Evolutionary conservation across 345 rosid species (phyloP).

Genomic region (Eucalyptus paniculata): DNA sequence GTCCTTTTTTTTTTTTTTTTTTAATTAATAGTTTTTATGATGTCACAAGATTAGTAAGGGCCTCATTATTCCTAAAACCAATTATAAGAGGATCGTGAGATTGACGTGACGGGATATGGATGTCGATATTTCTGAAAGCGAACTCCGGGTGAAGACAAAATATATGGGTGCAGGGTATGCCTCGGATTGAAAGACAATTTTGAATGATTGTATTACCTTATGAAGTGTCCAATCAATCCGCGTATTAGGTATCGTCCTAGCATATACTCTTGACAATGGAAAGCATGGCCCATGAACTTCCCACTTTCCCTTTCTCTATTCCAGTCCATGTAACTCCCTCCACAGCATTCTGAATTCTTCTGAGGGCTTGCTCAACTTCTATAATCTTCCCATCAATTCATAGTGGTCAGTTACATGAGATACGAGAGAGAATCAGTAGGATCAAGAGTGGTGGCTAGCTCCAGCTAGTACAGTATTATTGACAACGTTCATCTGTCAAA

Average conservation of each 20-base stretch:
- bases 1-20: not conserved
- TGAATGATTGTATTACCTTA: too few relatives aligned
- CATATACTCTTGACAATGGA: not conserved
- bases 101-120: not conserved
- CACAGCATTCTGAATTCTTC: not conserved
- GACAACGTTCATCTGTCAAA: not conserved
- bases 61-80: not conserved
- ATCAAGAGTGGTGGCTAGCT: not conserved
- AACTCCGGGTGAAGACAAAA: too few relatives aligned
- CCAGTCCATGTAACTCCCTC: not conserved
- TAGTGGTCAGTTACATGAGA: not conserved
- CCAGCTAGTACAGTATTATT: not conserved
- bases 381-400: too few relatives aligned
- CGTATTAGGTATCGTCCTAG: not conserved
- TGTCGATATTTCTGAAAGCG: too few relatives aligned
- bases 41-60: not conserved
- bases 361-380: too few relatives aligned
- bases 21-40: not conserved
- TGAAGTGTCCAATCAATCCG: too few relatives aligned
- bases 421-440: not conserved
- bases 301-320: not conserved
- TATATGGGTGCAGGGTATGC: too few relatives aligned
- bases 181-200: too few relatives aligned
- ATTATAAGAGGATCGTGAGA: not conserved
- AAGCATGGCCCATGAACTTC: not conserved